Conservation (phyloP, 1,139 yeast genomes). For the Hyphopichia burtonii region DNA sequence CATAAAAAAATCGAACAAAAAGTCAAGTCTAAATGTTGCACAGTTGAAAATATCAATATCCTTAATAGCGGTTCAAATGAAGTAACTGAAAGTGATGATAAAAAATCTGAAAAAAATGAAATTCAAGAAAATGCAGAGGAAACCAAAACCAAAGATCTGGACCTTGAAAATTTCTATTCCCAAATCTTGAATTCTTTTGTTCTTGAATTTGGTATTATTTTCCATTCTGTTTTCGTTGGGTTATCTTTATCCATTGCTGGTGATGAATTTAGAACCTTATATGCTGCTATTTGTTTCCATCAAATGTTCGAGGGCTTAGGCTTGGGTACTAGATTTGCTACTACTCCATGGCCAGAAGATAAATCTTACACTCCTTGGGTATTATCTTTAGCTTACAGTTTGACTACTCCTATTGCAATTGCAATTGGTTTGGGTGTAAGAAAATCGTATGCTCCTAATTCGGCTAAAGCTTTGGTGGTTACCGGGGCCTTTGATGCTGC, state of each 20-base stretch:
- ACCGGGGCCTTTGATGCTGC: conserved; percentile 37
- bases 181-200: conserved; percentile 26
- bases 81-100: not conserved
- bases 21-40: not conserved
- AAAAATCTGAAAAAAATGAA: too few relatives aligned
- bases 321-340: conserved; percentile 39
- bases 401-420: conserved; percentile 37
- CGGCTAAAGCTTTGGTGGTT: conserved; percentile 31
- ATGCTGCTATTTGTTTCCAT: conserved; percentile 39
- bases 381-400: conserved; percentile 27
- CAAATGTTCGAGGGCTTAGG: conserved; percentile 45
- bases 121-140: not conserved
- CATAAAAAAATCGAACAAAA: conserved; percentile 18
- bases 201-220: conserved; percentile 39
- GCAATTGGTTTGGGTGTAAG: conserved; percentile 40
- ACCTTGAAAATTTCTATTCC: conserved; percentile 10
- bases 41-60: not conserved
- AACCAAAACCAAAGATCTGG: not conserved
- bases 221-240: conserved; percentile 44
- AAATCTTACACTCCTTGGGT: conserved; percentile 34
- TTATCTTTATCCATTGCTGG: conserved; percentile 40
- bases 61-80: not conserved
- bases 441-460: conserved; percentile 31
- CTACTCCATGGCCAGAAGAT: conserved; percentile 33
- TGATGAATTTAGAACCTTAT: conserved; percentile 33